Base-by-base conservation (phyloP, 177 flowering plant genomes). In the Vitis hybrid region DNA sequence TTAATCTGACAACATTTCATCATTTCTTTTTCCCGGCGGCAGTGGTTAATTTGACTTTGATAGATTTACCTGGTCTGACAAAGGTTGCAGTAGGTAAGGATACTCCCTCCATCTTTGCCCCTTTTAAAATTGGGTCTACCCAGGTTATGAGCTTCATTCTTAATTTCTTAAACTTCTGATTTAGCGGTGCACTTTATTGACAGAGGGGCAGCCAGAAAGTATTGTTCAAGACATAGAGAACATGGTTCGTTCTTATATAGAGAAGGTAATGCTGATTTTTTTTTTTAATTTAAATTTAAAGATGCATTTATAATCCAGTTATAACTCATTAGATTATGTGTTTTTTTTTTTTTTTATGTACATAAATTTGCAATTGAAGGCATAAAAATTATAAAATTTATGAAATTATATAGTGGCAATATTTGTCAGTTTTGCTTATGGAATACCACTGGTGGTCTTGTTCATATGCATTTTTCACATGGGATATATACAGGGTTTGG, bases 21-120 rank as follows among this genome's bases (percentile, higher is more conserved):
- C 32, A 17, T 64, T 68, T 63, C 15, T 73, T 54, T 72, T 48
- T 8, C 30, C 61, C 68, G 18, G 75, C 70, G 26, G 79, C 92
- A 90, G 97, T 92, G 76, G 95, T 92, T 73, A 92, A 92, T 75
- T 78, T 92, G 64, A 92, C 97, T 17, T 61, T 90, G 75, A 84
- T 90, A 39, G 97, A 92, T 84, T 76, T 92, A 75, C 97, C 97
- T 69, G 97, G 97, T 39, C 76, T 92, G 58, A 92, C 94, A 34
- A 91, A 91, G 78, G 94, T 91, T 69, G 94, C 97, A 68, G 80
- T 87, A 55, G 97, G 97, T 92, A 88, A 51, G 17, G 13, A 52
- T 21, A 65, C 64, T 54, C 3, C 15, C 17, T 45, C 18, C 55
- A 23, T 18, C 26, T 52, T 64, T 55, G 17, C 30, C 59, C 30